Percentiles rank a stretch among this genome's conserved stretches.
Conservation (phyloP, 208 protist species). For the Kentomonas sorsogonicus region DNA sequence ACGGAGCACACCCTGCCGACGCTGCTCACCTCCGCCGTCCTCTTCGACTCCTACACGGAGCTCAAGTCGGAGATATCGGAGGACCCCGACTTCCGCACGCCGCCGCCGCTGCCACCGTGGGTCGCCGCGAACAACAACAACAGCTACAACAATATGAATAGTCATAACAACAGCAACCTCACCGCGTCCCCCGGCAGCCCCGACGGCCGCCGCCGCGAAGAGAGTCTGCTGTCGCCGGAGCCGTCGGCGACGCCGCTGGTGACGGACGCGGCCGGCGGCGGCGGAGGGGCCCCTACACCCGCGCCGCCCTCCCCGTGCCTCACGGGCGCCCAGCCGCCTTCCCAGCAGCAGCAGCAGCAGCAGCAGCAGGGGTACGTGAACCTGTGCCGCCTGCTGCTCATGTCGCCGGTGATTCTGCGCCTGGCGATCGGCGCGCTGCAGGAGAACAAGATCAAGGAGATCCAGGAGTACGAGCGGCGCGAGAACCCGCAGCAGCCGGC, state of each 20-base stretch:
- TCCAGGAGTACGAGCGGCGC: conserved; percentile 4
- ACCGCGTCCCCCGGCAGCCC: too few relatives aligned
- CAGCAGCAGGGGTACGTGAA: too few relatives aligned
- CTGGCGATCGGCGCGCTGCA: conserved; percentile 33
- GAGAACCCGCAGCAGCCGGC: conserved; percentile 2
- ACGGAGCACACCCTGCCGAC: conserved; percentile 40
- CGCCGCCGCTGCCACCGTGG: conserved; percentile 3
- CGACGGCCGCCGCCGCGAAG: background rate
- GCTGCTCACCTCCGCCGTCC: conserved; percentile 22
- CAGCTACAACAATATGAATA: conserved; percentile 5
- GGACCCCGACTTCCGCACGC: conserved; percentile 10
- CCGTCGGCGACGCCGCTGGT: too few relatives aligned
- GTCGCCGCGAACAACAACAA: background rate
- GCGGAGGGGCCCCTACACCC: background rate
- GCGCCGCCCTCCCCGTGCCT: background rate
- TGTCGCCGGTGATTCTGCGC: conserved; percentile 32
- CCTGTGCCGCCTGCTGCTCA: conserved; percentile 24
- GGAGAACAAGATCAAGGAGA: conserved; percentile 23
- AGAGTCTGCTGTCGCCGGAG: too few relatives aligned
- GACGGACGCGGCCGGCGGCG: too few relatives aligned
- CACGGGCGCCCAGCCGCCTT: too few relatives aligned
- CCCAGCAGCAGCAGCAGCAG: too few relatives aligned
- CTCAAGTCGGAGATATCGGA: conserved; percentile 44
- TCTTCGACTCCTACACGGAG: conserved; percentile 50
- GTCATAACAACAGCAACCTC: background rate